Evolutionary conservation across 2,329 filamentous ascomycete species (phyloP).

Genomic region (Pestalotiopsis sp.): DNA sequence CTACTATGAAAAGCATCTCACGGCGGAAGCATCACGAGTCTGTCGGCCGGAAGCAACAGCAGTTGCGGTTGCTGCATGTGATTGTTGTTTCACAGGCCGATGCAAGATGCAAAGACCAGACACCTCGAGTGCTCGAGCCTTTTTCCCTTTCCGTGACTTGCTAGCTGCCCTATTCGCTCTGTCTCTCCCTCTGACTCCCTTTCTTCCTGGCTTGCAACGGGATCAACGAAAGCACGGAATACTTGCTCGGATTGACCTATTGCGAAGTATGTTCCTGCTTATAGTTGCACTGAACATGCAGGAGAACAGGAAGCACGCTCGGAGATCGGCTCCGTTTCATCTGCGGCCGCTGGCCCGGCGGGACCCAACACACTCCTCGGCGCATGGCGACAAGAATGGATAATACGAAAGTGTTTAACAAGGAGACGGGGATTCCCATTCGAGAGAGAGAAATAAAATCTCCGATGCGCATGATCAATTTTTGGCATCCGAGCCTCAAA

Average conservation of each 20-base stretch:
- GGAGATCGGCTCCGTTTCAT: conserved; percentile 14
- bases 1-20: not conserved
- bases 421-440: too few species aligned
- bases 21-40: too few species aligned
- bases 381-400: not conserved
- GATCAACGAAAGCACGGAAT: not conserved
- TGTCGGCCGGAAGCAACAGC: not conserved
- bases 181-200: not conserved
- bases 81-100: not conserved
- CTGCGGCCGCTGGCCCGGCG: not conserved
- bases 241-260: not conserved
- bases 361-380: not conserved
- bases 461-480: not conserved
- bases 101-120: not conserved
- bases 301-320: conserved; percentile 4
- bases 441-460: not conserved
- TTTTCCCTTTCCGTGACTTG: not conserved
- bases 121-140: not conserved
- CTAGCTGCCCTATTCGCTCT: not conserved
- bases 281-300: not conserved
- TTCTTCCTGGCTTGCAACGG: not conserved
- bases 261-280: not conserved
- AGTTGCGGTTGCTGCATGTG: not conserved
- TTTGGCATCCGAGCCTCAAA: not conserved
- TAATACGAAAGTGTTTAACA: not conserved